Conservation (phyloP, 2,329 filamentous ascomycete species). For the Fusarium sp. region DNA sequence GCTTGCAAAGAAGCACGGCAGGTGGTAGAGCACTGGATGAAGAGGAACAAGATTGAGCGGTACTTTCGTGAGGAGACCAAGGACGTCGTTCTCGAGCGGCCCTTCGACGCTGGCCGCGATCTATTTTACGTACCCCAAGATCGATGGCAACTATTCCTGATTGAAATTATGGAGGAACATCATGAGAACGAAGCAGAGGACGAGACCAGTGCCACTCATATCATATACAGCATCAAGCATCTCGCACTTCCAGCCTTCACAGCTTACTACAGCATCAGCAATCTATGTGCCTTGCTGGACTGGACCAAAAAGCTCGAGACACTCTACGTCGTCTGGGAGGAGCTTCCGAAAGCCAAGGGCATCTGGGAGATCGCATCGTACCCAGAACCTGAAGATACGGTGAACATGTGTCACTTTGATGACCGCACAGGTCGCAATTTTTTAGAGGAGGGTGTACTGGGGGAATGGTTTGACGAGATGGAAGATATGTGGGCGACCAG, state of each 20-base stretch:
- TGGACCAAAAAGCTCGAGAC: slow-evolving; percentile 34
- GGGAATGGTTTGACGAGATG: slow-evolving; percentile 32
- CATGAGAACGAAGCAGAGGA: not conserved
- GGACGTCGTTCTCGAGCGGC: slow-evolving; percentile 29
- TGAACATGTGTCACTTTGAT: slow-evolving; percentile 17
- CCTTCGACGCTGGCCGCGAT: slow-evolving; percentile 31
- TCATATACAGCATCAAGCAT: slow-evolving; percentile 29
- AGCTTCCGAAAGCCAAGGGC: slow-evolving; percentile 21
- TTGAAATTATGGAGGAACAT: not conserved
- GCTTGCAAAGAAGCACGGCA: slow-evolving; percentile 46
- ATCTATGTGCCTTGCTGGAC: slow-evolving; percentile 27
- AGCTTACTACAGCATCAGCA: slow-evolving; percentile 44
- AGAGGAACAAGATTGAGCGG: slow-evolving; percentile 2
- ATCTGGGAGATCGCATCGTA: slow-evolving; percentile 15
- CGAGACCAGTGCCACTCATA: slow-evolving; percentile 1
- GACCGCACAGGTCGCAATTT: not conserved
- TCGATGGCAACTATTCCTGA: slow-evolving; percentile 37
- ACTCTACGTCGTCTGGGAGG: slow-evolving; percentile 46
- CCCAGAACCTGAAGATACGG: slow-evolving; percentile 2
- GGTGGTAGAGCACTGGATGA: slow-evolving; percentile 35
- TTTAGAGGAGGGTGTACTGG: slow-evolving; percentile 18
- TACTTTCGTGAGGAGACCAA: slow-evolving; percentile 23
- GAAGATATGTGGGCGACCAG: slow-evolving; percentile 20
- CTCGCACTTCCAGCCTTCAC: slow-evolving; percentile 48
- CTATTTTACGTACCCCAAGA: slow-evolving; percentile 37